A percentile compares a stretch with the other conserved stretches of the same genome.
phyloP scores from a whole-genome alignment of 495 filamentous ascomycete species.

The Penicillium subrubescens region DNA sequence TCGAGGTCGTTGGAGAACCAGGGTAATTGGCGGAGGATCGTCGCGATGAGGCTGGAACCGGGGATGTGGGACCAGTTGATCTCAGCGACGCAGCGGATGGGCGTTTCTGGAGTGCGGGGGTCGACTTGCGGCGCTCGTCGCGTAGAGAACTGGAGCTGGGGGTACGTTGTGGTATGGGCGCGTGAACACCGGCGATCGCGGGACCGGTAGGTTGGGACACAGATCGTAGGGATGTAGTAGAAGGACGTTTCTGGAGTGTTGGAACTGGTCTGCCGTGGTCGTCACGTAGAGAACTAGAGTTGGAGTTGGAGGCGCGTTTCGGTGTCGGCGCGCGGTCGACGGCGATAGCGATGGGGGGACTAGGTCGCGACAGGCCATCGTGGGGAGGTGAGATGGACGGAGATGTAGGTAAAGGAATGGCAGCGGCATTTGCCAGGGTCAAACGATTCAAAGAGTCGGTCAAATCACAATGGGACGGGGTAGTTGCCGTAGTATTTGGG shows the following conservation, averaged over 20 bases:
- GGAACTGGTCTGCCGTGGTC: constrained; percentile 43
- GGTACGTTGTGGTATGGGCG: constrained; percentile 47
- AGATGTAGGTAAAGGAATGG: constrained; percentile 49
- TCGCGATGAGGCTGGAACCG: constrained; percentile 41
- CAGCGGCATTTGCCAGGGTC: constrained; percentile 45
- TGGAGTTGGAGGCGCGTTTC: constrained; percentile 53
- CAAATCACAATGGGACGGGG: constrained; percentile 24
- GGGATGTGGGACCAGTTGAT: constrained; percentile 32
- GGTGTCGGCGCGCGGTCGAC: constrained; percentile 31
- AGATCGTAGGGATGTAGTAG: constrained; percentile 47
- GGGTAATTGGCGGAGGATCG: constrained; percentile 50
- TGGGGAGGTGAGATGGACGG: constrained; percentile 41
- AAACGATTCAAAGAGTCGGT: constrained; percentile 49
- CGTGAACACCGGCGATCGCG: neutral
- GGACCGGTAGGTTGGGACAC: constrained; percentile 28
- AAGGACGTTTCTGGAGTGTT: constrained; percentile 48
- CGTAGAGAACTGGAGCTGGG: constrained; percentile 54
- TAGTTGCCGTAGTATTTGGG: constrained; percentile 14
- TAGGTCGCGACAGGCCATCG: constrained; percentile 31
- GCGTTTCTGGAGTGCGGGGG: constrained; percentile 47
- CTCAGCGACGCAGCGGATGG: constrained; percentile 41
- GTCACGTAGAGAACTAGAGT: constrained; percentile 48
- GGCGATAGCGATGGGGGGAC: constrained; percentile 13
- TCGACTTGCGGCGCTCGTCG: constrained; percentile 49
- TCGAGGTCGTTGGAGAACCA: constrained; percentile 36